Base-by-base conservation (phyloP, 139 green algal genomes). In the Closterium sp. region DNA sequence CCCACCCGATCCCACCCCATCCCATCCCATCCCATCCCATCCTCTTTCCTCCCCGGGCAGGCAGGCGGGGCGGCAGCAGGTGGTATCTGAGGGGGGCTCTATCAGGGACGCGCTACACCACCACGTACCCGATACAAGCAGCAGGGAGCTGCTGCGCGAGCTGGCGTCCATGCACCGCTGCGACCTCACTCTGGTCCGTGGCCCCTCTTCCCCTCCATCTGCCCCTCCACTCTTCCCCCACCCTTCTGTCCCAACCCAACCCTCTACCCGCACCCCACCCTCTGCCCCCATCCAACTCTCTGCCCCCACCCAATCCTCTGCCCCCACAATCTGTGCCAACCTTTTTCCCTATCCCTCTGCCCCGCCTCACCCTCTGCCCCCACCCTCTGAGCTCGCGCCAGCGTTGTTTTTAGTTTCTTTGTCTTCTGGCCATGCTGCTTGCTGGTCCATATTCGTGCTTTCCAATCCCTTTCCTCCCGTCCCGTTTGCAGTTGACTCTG, bases 181-280 rank as follows among this genome's bases (percentile, higher is more conserved):
- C 31, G 96, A 97, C 90, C 87, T 97, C 2, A 95, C 94, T 0
- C 62, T 97, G 24, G 96, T 97, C 24, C 9, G 88, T 31, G 28
- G 27, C 27, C 85, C 7, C 28, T 24, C 11, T 32, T n/a, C n/a
- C 28, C 27, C 28, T 1, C 85, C 28, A 21, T 34, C 27, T 24
- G 38, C 85, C 27, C 28, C 85, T 7, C 42, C 86, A 24, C 31
- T 89, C 28, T 89, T 22, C 29, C 29, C n/a, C 32, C 32, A 4
- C 29, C n/a, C 22, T 89, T 22, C n/a, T 31, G n/a, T n/a, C n/a
- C n/a, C n/a, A n/a, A n/a, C n/a, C n/a, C 9, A 50, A 13, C 0
- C 38, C 38, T 50, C 38, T 17, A 6, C 38, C 38, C 38, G 5
- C 9, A 45, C n/a, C n/a, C n/a, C n/a, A n/a, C n/a, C n/a, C n/a